Base-by-base conservation (phyloP, 352 stramenopile species). In the Elongisporangium undulatum region DNA sequence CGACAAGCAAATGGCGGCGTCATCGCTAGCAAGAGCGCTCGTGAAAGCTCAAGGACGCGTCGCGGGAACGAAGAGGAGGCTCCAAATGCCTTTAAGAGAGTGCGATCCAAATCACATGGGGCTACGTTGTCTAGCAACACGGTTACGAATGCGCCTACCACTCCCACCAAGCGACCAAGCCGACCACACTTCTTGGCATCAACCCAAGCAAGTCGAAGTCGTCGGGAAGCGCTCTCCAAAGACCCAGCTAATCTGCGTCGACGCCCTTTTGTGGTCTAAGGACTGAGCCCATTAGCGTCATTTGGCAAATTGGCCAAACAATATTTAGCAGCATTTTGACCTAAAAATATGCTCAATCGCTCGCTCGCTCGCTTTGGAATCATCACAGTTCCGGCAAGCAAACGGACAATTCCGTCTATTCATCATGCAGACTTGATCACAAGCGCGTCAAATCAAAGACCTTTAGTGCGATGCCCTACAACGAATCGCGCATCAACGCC, bases 161-260 rank as follows among this genome's bases (percentile, higher is more conserved):
- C 51, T 9, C 55, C 59, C 1, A 49, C 55, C 2, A 63, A 65
- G 51, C 61, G 69, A 50, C 67, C 70, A 0, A 77, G 73, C 13
- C 29, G 21, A 87, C 79, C 41, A 77, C 73, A 38, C 89, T 92
- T 51, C 75, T 92, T 0, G 29, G 77, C 73, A 2, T 79, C 80
- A 17, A 92, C 80, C 0, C 75, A 89, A 59, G 78, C 83, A 7
- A 92, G 83, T 68, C 65, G 90, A 4, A 78, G 68, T 34, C 79
- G 82, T 0, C 61, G 78, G 16, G 68, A 80, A 13, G 29, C 29
- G 13, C 5, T 41, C 13, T 41, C 29, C 2, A 41, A 41, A 41
- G 29, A 41, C 9, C 29, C 29, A 9, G 29, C 13, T 15, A 41
- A 41, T 41, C 29, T 15, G 29, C 29, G 29, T 15, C 29, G 29